Evolutionary conservation across 2,329 filamentous ascomycete genomes (phyloP).

Genomic region (Diaporthe citri): DNA sequence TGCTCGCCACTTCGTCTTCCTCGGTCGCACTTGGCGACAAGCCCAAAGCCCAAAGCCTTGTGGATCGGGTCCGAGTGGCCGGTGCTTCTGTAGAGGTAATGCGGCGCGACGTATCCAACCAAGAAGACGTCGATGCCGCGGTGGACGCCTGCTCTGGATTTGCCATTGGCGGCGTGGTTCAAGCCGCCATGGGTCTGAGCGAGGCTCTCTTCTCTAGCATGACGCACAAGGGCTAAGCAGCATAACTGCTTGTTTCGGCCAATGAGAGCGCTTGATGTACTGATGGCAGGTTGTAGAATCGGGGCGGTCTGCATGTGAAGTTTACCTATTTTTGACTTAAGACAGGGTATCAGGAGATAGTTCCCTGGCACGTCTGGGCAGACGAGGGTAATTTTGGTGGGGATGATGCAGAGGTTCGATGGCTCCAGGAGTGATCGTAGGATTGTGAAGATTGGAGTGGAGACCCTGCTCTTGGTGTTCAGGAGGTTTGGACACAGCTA

Average conservation of each 20-base stretch:
- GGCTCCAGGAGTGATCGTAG: no score
- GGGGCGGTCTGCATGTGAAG: no score
- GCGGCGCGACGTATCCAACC: neutral
- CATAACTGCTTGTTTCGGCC: no score
- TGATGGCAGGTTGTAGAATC: no score
- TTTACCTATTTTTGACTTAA: no score
- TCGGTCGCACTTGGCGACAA: neutral
- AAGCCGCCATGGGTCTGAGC: neutral
- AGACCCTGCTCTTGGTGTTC: no score
- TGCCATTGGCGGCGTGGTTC: neutral
- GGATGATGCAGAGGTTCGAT: no score
- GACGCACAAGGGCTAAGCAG: neutral
- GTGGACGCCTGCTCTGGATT: neutral
- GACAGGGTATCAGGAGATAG: no score
- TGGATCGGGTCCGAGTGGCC: neutral
- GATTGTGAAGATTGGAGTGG: no score
- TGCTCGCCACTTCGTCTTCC: constrained; percentile 45
- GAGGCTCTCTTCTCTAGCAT: neutral
- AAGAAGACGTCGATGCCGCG: neutral
- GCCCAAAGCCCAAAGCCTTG: neutral
- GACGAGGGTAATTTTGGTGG: no score
- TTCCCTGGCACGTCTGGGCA: no score
- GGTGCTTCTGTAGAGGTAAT: neutral
- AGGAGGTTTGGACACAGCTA: neutral
- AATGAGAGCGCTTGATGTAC: no score